These are phyloP conservation scores for Tuber indicum DNA, from an alignment of 495 filamentous ascomycete species.

Conservation along the genomic window DNA sequence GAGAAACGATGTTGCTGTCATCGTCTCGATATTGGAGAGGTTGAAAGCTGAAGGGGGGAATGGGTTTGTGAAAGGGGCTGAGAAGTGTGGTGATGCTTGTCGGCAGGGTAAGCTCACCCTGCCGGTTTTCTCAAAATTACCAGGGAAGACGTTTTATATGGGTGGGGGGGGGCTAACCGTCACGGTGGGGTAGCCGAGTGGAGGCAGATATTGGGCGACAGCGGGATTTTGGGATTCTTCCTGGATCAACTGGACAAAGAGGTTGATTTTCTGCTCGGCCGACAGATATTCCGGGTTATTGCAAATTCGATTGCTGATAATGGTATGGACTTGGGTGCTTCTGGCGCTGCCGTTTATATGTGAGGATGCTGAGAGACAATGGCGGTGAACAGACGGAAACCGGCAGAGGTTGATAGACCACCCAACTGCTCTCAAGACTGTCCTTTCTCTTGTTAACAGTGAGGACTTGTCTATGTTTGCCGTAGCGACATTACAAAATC, in stretches of 20 bases:
- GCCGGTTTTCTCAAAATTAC: conserved; percentile 7
- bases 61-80: conserved; percentile 48
- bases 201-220: conserved; percentile 59
- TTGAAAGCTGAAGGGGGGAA: conserved; percentile 9
- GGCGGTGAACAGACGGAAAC: conserved; percentile 57
- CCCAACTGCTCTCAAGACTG: conserved; percentile 49
- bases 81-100: conserved; percentile 60
- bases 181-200: conserved; percentile 49
- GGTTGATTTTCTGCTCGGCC: conserved; percentile 41
- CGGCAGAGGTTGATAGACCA: conserved; percentile 58
- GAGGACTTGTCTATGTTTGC: conserved; percentile 53
- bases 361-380: conserved; percentile 4
- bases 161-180: conserved; percentile 13
- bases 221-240: conserved; percentile 63
- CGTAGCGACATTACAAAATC: conserved; percentile 65
- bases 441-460: conserved; percentile 52
- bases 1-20: neutral
- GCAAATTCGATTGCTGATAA: conserved; percentile 80
- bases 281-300: conserved; percentile 56
- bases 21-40: conserved; percentile 5
- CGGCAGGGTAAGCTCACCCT: conserved; percentile 56
- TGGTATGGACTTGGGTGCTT: conserved; percentile 47
- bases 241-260: conserved; percentile 49
- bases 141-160: conserved; percentile 22
- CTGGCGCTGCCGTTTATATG: neutral